Percentiles rank a stretch among this genome's conserved stretches.
phyloP scores from a whole-genome alignment of 257 asterid species.

The Nicotiana attenuata region DNA sequence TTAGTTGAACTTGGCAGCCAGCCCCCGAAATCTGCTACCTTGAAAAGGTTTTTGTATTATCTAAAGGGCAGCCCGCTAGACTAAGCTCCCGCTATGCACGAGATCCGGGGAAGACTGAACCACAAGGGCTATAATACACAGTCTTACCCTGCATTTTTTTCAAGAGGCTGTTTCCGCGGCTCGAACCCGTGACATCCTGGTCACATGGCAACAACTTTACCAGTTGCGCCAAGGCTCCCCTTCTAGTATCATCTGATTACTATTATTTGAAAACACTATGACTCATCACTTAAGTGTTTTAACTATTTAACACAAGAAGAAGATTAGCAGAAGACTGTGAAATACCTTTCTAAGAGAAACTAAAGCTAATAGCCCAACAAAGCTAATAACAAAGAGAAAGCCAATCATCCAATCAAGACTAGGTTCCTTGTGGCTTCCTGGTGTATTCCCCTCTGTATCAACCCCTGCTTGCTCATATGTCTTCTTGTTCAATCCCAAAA shows the following conservation, averaged over 20 bases:
- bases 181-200: too few relatives aligned
- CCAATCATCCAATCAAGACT: conserved; percentile 70
- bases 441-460: conserved; percentile 51
- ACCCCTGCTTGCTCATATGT: conserved; percentile 59
- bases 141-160: too few relatives aligned
- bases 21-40: background rate
- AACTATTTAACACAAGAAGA: background rate
- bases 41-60: background rate
- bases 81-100: too few relatives aligned
- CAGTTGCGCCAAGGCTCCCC: too few relatives aligned
- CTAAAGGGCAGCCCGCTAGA: too few relatives aligned
- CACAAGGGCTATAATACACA: too few relatives aligned
- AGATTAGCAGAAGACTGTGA: background rate
- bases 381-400: conserved; percentile 55
- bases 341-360: conserved; percentile 70
- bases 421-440: conserved; percentile 46
- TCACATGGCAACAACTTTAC: too few relatives aligned
- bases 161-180: too few relatives aligned
- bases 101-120: too few relatives aligned
- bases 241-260: too few relatives aligned
- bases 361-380: conserved; percentile 60
- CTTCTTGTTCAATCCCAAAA: conserved; percentile 50
- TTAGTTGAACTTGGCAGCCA: background rate
- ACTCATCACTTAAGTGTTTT: background rate
- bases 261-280: too few relatives aligned